Evolutionary conservation across 2,329 filamentous ascomycete species (phyloP).

Genomic region (Pleurostoma richardsiae): DNA sequence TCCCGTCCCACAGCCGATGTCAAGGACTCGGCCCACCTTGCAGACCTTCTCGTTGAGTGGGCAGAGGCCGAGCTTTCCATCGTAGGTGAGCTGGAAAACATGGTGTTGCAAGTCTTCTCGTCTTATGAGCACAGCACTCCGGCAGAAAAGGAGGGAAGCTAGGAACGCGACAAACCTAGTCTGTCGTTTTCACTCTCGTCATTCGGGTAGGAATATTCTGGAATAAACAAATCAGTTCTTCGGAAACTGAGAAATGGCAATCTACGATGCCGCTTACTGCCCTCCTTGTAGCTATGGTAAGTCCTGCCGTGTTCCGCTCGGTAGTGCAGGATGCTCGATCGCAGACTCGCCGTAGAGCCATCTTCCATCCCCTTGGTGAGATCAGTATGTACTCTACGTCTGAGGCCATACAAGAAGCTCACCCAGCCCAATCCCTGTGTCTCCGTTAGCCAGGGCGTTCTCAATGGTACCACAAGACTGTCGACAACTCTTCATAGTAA

Average conservation of each 20-base stretch:
- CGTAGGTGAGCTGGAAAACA: conserved; percentile 23
- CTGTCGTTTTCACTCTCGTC: background rate
- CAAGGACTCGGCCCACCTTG: conserved; percentile 26
- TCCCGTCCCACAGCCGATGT: conserved; percentile 45
- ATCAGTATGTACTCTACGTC: no score
- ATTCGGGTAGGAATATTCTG: conserved; percentile 1
- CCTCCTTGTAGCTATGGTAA: conserved; percentile 10
- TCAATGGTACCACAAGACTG: no score
- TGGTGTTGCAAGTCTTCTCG: conserved; percentile 31
- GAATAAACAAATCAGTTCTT: background rate
- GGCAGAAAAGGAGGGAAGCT: background rate
- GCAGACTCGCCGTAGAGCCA: no score
- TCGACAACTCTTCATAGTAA: no score
- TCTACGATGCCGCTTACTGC: conserved; percentile 2
- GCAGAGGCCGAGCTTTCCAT: conserved; percentile 19
- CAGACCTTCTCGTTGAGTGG: conserved; percentile 15
- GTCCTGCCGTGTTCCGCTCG: conserved; percentile 9
- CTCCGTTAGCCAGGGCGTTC: no score
- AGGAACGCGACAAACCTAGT: background rate
- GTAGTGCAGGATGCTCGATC: background rate
- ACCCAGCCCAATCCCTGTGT: no score
- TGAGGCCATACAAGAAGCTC: no score
- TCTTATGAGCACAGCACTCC: conserved; percentile 9
- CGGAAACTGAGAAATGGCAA: background rate
- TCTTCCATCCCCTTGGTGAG: no score